Evolutionary conservation across 352 stramenopile genomes (phyloP).

Genomic region (Phytopythium mirpurense): DNA sequence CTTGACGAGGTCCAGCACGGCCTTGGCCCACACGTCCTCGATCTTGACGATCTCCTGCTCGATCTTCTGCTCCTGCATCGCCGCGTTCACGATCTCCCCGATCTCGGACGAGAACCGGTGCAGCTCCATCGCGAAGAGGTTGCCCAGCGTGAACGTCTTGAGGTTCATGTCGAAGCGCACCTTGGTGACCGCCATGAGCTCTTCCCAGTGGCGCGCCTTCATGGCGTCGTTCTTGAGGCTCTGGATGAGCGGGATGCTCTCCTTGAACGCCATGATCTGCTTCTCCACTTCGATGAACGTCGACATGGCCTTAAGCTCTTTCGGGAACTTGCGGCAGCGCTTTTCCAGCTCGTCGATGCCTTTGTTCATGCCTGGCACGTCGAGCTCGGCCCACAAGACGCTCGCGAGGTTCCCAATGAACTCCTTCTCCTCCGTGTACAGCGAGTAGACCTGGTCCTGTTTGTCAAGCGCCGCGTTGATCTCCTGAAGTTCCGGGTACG

Average conservation of each 20-base stretch:
- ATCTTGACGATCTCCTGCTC: conserved; percentile 92
- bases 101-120: conserved; percentile 88
- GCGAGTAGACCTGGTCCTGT: conserved; percentile 84
- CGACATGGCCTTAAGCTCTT: conserved; percentile 87
- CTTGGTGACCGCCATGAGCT: conserved; percentile 87
- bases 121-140: conserved; percentile 92
- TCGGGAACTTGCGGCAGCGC: conserved; percentile 87
- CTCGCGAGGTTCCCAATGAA: conserved; percentile 88
- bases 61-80: conserved; percentile 94
- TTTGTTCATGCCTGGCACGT: conserved; percentile 89
- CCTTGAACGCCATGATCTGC: conserved; percentile 91
- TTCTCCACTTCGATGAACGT: conserved; percentile 91
- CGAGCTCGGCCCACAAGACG: conserved; percentile 92
- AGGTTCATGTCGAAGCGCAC: conserved; percentile 92
- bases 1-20: conserved; percentile 87
- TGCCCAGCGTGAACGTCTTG: conserved; percentile 90
- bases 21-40: conserved; percentile 88
- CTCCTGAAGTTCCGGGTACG: conserved; percentile 88
- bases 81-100: conserved; percentile 91
- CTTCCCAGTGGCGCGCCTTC: conserved; percentile 89
- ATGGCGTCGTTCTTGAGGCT: conserved; percentile 94
- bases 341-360: conserved; percentile 93
- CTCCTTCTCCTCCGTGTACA: conserved; percentile 93
- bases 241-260: conserved; percentile 92
- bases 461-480: conserved; percentile 85